phyloP scores from a whole-genome alignment of 2,329 filamentous ascomycete species.

The Calonectria hawksworthii region DNA sequence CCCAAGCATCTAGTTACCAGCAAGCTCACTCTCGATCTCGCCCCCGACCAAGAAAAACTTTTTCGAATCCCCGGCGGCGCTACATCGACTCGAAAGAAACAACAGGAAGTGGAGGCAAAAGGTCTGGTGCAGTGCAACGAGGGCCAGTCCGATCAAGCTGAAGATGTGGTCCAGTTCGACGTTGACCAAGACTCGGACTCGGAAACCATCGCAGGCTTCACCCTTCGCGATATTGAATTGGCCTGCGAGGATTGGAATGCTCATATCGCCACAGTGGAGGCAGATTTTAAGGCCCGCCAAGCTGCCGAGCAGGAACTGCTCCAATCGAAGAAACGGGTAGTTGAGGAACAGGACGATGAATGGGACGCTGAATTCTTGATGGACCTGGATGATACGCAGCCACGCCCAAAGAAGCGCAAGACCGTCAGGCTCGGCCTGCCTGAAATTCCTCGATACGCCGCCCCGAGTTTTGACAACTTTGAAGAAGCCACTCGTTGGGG shows the following conservation, averaged over 20 bases:
- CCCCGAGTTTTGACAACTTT: slow-evolving; percentile 86
- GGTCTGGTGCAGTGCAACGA: slow-evolving; percentile 62
- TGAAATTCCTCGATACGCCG: slow-evolving; percentile 69
- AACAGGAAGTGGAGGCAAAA: slow-evolving; percentile 66
- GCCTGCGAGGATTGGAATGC: slow-evolving; percentile 90
- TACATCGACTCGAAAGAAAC: slow-evolving; percentile 66
- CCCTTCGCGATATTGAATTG: slow-evolving; percentile 84
- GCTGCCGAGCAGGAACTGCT: slow-evolving; percentile 49
- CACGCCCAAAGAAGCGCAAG: slow-evolving; percentile 77
- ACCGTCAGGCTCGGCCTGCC: slow-evolving; percentile 71
- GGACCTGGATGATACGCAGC: slow-evolving; percentile 61
- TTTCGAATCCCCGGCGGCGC: slow-evolving; percentile 82
- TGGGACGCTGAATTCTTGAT: slow-evolving; percentile 74
- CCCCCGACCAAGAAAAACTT: slow-evolving; percentile 85
- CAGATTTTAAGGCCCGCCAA: slow-evolving; percentile 51
- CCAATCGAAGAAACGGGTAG: slow-evolving; percentile 49
- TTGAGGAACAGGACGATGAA: slow-evolving; percentile 67
- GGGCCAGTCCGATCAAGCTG: slow-evolving; percentile 53
- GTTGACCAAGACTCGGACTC: slow-evolving; percentile 67
- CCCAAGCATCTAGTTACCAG: slow-evolving; percentile 87
- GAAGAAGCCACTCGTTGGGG: slow-evolving; percentile 79
- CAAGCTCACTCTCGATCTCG: slow-evolving; percentile 90
- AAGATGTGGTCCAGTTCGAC: slow-evolving; percentile 58
- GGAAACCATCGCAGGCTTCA: slow-evolving; percentile 81
- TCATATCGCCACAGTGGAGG: slow-evolving; percentile 66